Percentiles rank a stretch among this genome's conserved stretches.
phyloP scores from a whole-genome alignment of 176 grass and related monocot genomes.

The Ananas comosus region DNA sequence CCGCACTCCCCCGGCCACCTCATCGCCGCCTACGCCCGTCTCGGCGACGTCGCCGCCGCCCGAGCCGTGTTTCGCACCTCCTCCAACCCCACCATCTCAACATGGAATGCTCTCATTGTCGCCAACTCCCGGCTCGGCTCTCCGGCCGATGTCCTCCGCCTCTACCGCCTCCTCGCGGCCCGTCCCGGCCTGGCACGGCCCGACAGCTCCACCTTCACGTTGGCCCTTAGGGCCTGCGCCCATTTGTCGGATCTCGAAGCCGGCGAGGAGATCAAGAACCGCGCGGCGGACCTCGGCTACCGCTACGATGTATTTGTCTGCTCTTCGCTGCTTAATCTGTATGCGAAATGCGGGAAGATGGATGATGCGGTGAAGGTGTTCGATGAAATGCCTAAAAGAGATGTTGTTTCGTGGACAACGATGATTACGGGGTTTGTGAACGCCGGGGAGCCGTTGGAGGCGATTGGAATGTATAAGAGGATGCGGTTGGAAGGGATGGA shows the following conservation, averaged over 20 bases:
- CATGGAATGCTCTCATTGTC: constrained; percentile 48
- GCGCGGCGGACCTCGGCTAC: constrained; percentile 28
- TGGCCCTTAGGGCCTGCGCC: constrained; percentile 48
- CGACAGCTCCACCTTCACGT: constrained; percentile 63
- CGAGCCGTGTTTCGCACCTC: constrained; percentile 26
- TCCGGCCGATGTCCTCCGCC: constrained; percentile 24
- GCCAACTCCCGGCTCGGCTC: constrained; percentile 28
- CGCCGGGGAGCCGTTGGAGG: constrained; percentile 23
- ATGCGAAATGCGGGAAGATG: constrained; percentile 41
- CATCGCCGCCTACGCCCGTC: constrained; percentile 39
- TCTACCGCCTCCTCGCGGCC: constrained; percentile 35
- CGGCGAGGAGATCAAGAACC: constrained; percentile 26
- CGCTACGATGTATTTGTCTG: constrained; percentile 42
- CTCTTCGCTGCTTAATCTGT: constrained; percentile 45
- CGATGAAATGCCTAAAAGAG: constrained; percentile 46
- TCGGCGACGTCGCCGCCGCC: constrained; percentile 33
- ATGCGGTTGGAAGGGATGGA: constrained; percentile 28
- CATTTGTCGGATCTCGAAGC: constrained; percentile 30
- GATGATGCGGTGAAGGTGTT: constrained; percentile 33
- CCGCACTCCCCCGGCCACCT: constrained; percentile 11
- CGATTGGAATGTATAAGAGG: constrained; percentile 40
- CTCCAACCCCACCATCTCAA: constrained; percentile 18
- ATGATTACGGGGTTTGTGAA: constrained; percentile 46
- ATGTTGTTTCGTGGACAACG: constrained; percentile 49
- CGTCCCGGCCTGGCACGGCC: constrained; percentile 13